Percentiles rank a stretch among this genome's conserved stretches.
phyloP scores from a whole-genome alignment of 495 filamentous ascomycete genomes.

The Penicillium goetzii region DNA sequence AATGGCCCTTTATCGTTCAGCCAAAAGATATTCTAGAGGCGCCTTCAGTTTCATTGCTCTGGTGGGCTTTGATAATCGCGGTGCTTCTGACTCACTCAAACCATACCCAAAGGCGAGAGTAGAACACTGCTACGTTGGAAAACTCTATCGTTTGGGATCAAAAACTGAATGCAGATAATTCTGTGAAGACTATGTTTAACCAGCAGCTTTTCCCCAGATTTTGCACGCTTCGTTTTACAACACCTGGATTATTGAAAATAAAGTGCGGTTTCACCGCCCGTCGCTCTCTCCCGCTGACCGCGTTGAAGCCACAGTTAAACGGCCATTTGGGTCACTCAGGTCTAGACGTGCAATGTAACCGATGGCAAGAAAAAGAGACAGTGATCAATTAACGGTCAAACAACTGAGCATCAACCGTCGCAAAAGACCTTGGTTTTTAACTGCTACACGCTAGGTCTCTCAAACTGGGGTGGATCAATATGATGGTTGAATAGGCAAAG shows the following conservation, averaged over 20 bases:
- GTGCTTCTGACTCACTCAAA: no score
- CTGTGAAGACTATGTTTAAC: conserved; percentile 11
- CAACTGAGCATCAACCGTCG: conserved; percentile 1
- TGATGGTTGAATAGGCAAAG: neutral
- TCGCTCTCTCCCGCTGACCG: conserved; percentile 1
- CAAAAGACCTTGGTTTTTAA: conserved; percentile 10
- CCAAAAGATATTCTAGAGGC: neutral
- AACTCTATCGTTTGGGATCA: neutral
- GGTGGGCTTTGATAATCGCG: neutral
- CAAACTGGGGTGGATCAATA: neutral
- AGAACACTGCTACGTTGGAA: neutral
- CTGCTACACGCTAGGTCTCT: neutral
- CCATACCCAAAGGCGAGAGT: neutral
- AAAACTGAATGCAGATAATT: conserved; percentile 5
- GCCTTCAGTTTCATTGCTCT: neutral
- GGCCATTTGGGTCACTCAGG: neutral
- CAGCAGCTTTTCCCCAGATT: conserved; percentile 4
- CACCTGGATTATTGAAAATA: conserved; percentile 6
- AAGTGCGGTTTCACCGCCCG: conserved; percentile 10
- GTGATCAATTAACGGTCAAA: no score
- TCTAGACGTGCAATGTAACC: conserved; percentile 5
- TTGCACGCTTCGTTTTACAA: conserved; percentile 5
- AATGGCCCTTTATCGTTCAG: neutral
- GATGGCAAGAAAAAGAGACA: neutral
- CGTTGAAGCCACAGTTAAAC: conserved; percentile 6